phyloP scores from a whole-genome alignment of 176 grass and related monocot species.

The Lolium rigidum region DNA sequence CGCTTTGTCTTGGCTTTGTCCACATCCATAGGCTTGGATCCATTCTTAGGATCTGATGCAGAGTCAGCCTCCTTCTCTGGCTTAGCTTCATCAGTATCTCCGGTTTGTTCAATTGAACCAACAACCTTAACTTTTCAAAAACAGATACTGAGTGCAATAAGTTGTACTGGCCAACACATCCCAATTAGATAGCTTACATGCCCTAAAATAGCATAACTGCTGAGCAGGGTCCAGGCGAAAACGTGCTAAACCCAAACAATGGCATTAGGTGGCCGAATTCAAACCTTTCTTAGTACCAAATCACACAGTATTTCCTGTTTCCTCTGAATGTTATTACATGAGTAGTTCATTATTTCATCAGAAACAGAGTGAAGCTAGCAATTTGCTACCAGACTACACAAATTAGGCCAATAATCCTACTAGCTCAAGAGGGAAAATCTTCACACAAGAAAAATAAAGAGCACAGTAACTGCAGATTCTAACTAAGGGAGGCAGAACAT shows the following conservation, averaged over 20 bases:
- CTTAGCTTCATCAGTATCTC: conserved; percentile 61
- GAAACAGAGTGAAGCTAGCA: not conserved
- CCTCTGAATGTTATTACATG: not conserved
- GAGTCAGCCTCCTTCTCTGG: conserved; percentile 77
- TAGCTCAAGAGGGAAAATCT: not conserved
- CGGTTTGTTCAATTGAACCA: conserved; percentile 82
- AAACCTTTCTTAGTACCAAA: conserved; percentile 2
- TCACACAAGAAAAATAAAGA: not conserved
- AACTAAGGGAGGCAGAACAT: not conserved
- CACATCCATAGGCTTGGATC: conserved; percentile 68
- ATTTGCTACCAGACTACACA: not conserved
- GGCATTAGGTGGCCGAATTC: not conserved
- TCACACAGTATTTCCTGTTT: not conserved
- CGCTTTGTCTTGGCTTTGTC: conserved; percentile 81
- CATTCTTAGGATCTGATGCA: conserved; percentile 75
- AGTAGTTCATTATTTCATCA: not conserved
- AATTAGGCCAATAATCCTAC: not conserved
- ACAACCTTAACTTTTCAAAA: conserved; percentile 71
- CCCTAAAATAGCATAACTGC: not conserved
- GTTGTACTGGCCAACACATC: not conserved
- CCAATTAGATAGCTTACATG: not conserved
- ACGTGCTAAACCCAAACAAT: not conserved
- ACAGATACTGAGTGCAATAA: not conserved
- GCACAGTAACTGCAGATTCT: not conserved
- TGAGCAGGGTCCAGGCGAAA: not conserved